phyloP scores from a whole-genome alignment of 768 basidiomycete genomes.

The Mycena floridula region DNA sequence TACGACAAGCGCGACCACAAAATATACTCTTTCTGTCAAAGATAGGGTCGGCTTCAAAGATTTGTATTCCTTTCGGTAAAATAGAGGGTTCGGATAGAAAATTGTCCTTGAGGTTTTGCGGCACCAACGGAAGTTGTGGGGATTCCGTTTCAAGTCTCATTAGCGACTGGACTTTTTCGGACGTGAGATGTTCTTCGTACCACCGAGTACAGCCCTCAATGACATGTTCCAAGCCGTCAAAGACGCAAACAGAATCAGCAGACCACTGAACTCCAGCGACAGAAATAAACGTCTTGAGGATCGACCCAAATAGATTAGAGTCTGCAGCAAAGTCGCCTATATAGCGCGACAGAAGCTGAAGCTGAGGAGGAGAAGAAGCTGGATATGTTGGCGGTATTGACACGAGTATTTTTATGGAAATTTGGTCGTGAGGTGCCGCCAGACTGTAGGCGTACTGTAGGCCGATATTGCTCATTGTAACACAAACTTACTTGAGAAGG shows the following conservation, averaged over 20 bases:
- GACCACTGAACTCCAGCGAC: slow-evolving; percentile 71
- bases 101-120: slow-evolving; percentile 1
- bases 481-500: slow-evolving; percentile 47
- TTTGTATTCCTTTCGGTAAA: slow-evolving; percentile 56
- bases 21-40: slow-evolving; percentile 82
- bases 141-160: slow-evolving; percentile 41
- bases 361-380: slow-evolving; percentile 60
- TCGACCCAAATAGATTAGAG: slow-evolving; percentile 64
- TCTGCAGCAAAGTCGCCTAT: slow-evolving; percentile 76
- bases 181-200: slow-evolving; percentile 63
- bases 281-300: slow-evolving; percentile 80
- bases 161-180: slow-evolving; percentile 48
- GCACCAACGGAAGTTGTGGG: background rate
- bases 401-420: slow-evolving; percentile 49
- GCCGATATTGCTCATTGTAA: slow-evolving; percentile 5
- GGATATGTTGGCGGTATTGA: slow-evolving; percentile 63
- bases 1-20: slow-evolving; percentile 77
- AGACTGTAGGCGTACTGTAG: slow-evolving; percentile 32
- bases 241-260: slow-evolving; percentile 71
- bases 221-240: slow-evolving; percentile 79
- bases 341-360: slow-evolving; percentile 82
- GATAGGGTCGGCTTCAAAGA: slow-evolving; percentile 75
- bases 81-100: slow-evolving; percentile 10
- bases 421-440: slow-evolving; percentile 44
- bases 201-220: slow-evolving; percentile 60